Percentiles rank a stretch among this genome's conserved stretches.
Evolutionary conservation across 306 rosid species (phyloP).

Genomic region (Pyrus betulifolia): DNA sequence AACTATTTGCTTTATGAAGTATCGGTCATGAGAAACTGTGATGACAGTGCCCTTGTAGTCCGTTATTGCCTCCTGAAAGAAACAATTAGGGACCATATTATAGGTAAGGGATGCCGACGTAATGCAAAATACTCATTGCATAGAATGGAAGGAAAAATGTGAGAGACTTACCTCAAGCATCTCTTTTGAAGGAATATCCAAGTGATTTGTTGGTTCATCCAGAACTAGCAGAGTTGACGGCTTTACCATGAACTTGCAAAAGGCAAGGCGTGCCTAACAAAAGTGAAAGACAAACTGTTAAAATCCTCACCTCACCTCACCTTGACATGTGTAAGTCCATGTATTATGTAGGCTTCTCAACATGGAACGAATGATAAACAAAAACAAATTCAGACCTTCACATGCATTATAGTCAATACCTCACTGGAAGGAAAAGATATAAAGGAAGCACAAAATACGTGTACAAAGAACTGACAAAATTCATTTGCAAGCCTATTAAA

Average conservation of each 20-base stretch:
- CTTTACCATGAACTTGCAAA: conserved; percentile 95
- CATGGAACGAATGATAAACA: neutral
- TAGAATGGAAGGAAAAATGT: conserved; percentile 1
- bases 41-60: conserved; percentile 87
- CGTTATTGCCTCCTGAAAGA: conserved; percentile 71
- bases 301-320: neutral
- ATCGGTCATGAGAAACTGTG: conserved; percentile 92
- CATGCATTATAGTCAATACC: conserved; percentile 4
- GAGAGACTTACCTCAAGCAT: conserved; percentile 79
- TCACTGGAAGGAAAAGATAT: neutral
- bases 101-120: neutral
- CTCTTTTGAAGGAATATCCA: conserved; percentile 98
- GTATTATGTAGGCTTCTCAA: neutral
- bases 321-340: neutral
- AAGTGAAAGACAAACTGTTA: conserved; percentile 16
- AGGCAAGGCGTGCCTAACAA: conserved; percentile 87
- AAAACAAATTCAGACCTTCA: neutral
- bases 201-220: conserved; percentile 98
- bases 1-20: conserved; percentile 89
- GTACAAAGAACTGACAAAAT: neutral
- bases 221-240: conserved; percentile 82
- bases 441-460: neutral
- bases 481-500: neutral
- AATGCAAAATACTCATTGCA: neutral
- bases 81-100: conserved; percentile 12